phyloP scores from a whole-genome alignment of 371 early-diverging fungal species.

The Paraphysoderma sedebokerense region DNA sequence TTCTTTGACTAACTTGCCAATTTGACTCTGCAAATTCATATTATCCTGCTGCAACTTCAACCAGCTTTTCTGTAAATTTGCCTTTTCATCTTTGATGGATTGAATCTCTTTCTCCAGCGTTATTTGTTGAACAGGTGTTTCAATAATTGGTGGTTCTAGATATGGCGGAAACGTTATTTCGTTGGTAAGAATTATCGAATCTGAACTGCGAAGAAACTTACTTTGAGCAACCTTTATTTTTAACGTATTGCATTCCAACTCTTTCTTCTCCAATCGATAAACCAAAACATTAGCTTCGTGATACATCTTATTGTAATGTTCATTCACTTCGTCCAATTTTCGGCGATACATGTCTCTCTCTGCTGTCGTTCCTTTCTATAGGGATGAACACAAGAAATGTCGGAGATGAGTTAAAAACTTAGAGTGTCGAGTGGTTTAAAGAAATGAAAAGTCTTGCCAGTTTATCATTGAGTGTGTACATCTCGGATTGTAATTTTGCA shows the following conservation, averaged over 20 bases:
- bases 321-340: slow-evolving; percentile 11
- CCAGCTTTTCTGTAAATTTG: slow-evolving; percentile 21
- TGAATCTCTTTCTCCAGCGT: slow-evolving; percentile 18
- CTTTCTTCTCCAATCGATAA: slow-evolving; percentile 23
- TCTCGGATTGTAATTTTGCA: too few relatives aligned
- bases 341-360: slow-evolving; percentile 3
- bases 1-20: slow-evolving; percentile 10
- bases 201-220: slow-evolving; percentile 1
- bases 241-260: slow-evolving; percentile 22
- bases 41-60: slow-evolving; percentile 19
- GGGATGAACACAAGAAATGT: too few relatives aligned
- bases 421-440: too few relatives aligned
- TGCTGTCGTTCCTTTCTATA: slow-evolving; percentile 1
- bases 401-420: too few relatives aligned
- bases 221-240: background rate
- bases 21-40: slow-evolving; percentile 11
- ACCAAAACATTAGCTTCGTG: slow-evolving; percentile 20
- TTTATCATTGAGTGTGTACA: too few relatives aligned
- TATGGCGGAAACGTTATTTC: slow-evolving; percentile 13
- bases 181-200: too few relatives aligned
- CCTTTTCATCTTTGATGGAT: slow-evolving; percentile 13
- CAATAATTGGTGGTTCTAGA: too few relatives aligned
- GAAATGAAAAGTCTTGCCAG: too few relatives aligned
- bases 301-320: slow-evolving; percentile 15
- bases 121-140: slow-evolving; percentile 10